Evolutionary conservation across 140 eudicot species (phyloP).

Genomic region (Ambrosia hybrid): DNA sequence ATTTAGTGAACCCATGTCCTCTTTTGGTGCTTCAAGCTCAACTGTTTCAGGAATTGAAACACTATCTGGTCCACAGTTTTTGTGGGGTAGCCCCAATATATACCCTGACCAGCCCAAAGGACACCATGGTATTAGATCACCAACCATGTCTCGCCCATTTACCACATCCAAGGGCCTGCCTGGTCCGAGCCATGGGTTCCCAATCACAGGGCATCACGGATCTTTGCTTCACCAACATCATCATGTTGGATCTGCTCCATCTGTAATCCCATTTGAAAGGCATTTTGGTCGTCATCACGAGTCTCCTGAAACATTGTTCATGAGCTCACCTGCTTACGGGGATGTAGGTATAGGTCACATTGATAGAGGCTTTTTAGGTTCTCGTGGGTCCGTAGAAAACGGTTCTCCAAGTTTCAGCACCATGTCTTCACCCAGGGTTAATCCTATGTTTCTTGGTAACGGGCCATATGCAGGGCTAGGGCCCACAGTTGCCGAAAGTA

Average conservation of each 20-base stretch:
- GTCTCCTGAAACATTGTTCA: slow-evolving; percentile 48
- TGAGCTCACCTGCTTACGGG: slow-evolving; percentile 46
- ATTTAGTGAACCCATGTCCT: slow-evolving; percentile 37
- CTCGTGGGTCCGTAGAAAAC: slow-evolving; percentile 50
- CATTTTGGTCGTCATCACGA: slow-evolving; percentile 52
- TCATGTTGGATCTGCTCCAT: slow-evolving; percentile 84
- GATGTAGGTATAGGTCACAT: slow-evolving; percentile 44
- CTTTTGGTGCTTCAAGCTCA: slow-evolving; percentile 59
- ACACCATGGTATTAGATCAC: slow-evolving; percentile 39
- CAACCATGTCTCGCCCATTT: slow-evolving; percentile 47
- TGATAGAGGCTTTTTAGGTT: slow-evolving; percentile 44
- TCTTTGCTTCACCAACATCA: slow-evolving; percentile 49
- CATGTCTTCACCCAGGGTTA: slow-evolving; percentile 55
- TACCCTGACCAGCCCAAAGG: slow-evolving; percentile 42
- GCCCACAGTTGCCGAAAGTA: slow-evolving; percentile 37
- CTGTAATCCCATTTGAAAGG: slow-evolving; percentile 64
- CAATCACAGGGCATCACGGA: slow-evolving; percentile 43
- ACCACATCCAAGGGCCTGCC: slow-evolving; percentile 42
- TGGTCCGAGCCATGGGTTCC: slow-evolving; percentile 46
- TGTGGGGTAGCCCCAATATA: slow-evolving; percentile 75
- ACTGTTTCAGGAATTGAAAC: slow-evolving; percentile 58
- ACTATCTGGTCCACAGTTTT: slow-evolving; percentile 73
- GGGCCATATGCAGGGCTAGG: slow-evolving; percentile 53
- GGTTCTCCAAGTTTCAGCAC: slow-evolving; percentile 54
- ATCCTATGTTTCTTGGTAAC: slow-evolving; percentile 54